phyloP scores from a whole-genome alignment of 2,329 filamentous ascomycete species.

The Ceratocystis cubensis region DNA sequence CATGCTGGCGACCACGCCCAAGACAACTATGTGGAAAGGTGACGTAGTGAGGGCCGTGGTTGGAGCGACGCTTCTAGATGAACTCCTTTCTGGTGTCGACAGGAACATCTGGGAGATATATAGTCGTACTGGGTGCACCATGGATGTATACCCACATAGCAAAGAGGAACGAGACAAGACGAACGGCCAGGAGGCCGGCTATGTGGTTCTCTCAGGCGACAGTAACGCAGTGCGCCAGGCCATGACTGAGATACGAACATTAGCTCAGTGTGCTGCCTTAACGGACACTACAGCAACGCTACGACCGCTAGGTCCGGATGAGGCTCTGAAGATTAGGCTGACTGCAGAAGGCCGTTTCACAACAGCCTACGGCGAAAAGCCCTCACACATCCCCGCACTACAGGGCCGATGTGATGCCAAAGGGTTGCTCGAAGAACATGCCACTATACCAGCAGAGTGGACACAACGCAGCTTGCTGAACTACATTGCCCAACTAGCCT shows the following conservation, averaged over 20 bases:
- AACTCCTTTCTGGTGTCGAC: constrained; percentile 22
- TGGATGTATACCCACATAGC: constrained; percentile 21
- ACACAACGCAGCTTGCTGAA: constrained; percentile 31
- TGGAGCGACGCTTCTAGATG: constrained; percentile 27
- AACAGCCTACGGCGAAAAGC: constrained; percentile 17
- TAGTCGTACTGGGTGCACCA: constrained; percentile 24
- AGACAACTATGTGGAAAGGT: constrained; percentile 25
- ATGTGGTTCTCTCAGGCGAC: constrained; percentile 29
- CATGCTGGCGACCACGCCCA: constrained; percentile 31
- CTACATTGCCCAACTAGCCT: constrained; percentile 34
- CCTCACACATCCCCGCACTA: constrained; percentile 21
- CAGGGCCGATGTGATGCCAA: constrained; percentile 25
- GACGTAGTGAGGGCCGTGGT: constrained; percentile 31
- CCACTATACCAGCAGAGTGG: constrained; percentile 32
- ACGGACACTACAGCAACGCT: constrained; percentile 26
- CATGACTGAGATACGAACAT: constrained; percentile 15
- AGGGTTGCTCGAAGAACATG: constrained; percentile 27
- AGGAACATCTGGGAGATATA: constrained; percentile 26
- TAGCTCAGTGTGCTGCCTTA: constrained; percentile 27
- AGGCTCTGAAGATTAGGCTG: neutral
- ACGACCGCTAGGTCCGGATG: constrained; percentile 5
- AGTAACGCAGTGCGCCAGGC: constrained; percentile 27
- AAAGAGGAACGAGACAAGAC: neutral
- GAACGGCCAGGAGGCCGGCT: constrained; percentile 17
- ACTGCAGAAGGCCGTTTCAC: constrained; percentile 15